phyloP scores from a whole-genome alignment of 495 filamentous ascomycete species.

The Aspergillus campestris region DNA sequence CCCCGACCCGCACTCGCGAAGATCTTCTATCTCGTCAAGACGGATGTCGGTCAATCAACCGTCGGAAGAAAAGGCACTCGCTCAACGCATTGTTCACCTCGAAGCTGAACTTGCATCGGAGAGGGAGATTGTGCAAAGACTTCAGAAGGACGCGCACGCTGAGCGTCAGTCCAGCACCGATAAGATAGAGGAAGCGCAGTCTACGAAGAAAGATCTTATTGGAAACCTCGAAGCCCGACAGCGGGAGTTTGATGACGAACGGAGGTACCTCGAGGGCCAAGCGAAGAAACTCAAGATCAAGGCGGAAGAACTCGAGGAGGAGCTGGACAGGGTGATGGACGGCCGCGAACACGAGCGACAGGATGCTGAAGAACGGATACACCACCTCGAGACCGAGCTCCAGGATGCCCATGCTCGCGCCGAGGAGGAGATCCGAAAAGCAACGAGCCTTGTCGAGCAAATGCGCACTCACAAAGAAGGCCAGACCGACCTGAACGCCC shows the following conservation, averaged over 20 bases:
- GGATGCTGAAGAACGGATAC: conserved; percentile 57
- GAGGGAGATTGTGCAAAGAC: conserved; percentile 45
- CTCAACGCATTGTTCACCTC: conserved; percentile 64
- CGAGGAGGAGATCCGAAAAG: conserved; percentile 47
- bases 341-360: conserved; percentile 70
- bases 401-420: conserved; percentile 50
- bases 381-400: conserved; percentile 61
- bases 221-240: conserved; percentile 90
- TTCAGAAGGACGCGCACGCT: conserved; percentile 56
- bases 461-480: conserved; percentile 45
- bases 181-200: conserved; percentile 72
- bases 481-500: conserved; percentile 33
- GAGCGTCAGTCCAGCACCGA: conserved; percentile 57
- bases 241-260: conserved; percentile 77
- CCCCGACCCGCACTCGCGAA: conserved; percentile 48
- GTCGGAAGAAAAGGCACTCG: conserved; percentile 53
- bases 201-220: conserved; percentile 89
- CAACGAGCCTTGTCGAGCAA: conserved; percentile 47
- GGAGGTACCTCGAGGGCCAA: conserved; percentile 70
- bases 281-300: conserved; percentile 63
- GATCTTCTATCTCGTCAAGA: conserved; percentile 58
- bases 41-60: conserved; percentile 60
- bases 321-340: conserved; percentile 76
- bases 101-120: conserved; percentile 70
- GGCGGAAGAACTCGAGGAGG: conserved; percentile 82